Evolutionary conservation across 306 rosid species (phyloP).

Genomic region (Lathyrus sativus): DNA sequence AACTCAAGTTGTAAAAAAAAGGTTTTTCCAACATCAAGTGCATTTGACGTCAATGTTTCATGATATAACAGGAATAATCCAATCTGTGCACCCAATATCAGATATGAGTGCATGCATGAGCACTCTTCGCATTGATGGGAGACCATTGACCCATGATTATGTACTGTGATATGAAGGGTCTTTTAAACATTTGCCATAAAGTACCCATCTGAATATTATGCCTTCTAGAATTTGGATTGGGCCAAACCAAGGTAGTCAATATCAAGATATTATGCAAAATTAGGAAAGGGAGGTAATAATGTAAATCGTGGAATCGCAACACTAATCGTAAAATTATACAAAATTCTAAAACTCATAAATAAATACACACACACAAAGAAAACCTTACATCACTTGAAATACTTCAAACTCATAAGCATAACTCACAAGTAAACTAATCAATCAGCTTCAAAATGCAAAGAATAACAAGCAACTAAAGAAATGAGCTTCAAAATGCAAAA

Average conservation of each 20-base stretch:
- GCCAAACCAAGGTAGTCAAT: no score
- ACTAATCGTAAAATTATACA: no score
- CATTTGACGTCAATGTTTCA: conserved; percentile 27
- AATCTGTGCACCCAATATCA: conserved; percentile 10
- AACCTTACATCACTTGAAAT: no score
- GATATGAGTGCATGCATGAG: conserved; percentile 13
- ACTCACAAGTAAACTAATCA: no score
- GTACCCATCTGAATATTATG: conserved; percentile 26
- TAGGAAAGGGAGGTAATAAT: no score
- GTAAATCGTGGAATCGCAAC: no score
- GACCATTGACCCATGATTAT: conserved; percentile 18
- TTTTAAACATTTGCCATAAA: conserved; percentile 16
- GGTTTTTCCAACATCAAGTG: not conserved
- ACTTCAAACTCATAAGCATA: no score
- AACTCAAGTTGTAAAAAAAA: not conserved
- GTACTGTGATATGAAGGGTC: conserved; percentile 20
- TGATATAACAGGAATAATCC: conserved; percentile 20
- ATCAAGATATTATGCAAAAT: no score
- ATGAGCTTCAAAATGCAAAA: conserved; percentile 13
- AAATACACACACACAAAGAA: no score
- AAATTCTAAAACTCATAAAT: no score
- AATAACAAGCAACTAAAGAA: no score
- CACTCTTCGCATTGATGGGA: not conserved
- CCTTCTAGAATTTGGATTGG: not conserved
- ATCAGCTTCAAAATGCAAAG: no score